Evolutionary conservation across 495 filamentous ascomycete species (phyloP).

Genomic region (Chaetomidium leptoderma): DNA sequence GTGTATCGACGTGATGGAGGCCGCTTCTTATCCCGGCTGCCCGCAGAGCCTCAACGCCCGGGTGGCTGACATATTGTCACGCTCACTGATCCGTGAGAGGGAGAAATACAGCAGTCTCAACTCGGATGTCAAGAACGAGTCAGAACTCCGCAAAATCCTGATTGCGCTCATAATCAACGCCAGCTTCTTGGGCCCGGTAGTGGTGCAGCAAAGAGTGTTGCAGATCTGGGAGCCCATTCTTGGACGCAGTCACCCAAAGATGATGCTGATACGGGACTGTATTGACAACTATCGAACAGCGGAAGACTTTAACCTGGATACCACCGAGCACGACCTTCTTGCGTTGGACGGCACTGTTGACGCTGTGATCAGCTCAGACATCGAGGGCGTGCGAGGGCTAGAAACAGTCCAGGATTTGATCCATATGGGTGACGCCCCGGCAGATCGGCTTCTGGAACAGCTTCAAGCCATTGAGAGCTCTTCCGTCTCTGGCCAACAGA

Average conservation of each 20-base stretch:
- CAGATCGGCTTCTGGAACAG: not conserved
- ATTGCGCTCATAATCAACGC: not conserved
- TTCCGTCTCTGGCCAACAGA: not conserved
- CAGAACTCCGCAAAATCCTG: not conserved
- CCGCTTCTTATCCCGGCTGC: not conserved
- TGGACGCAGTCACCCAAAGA: not conserved
- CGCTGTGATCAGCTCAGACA: too few relatives aligned
- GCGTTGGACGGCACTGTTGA: too few relatives aligned
- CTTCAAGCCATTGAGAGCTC: not conserved
- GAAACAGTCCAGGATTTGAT: not conserved
- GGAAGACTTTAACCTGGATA: too few relatives aligned
- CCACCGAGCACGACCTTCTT: not conserved
- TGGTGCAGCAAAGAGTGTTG: not conserved
- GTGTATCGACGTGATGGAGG: not conserved
- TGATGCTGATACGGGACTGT: not conserved
- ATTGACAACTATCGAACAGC: not conserved
- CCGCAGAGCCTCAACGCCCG: not conserved
- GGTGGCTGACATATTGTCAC: not conserved
- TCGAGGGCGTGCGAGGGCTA: not conserved
- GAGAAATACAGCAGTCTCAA: not conserved
- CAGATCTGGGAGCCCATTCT: slow-evolving; percentile 1
- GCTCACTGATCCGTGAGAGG: not conserved
- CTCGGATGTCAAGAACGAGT: not conserved
- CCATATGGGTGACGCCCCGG: not conserved
- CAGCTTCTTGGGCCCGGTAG: not conserved